Evolutionary conservation across 2,329 filamentous ascomycete genomes (phyloP), one percentile per base, ranked within the genome.

Genomic region (Podosphaera xanthii): DNA sequence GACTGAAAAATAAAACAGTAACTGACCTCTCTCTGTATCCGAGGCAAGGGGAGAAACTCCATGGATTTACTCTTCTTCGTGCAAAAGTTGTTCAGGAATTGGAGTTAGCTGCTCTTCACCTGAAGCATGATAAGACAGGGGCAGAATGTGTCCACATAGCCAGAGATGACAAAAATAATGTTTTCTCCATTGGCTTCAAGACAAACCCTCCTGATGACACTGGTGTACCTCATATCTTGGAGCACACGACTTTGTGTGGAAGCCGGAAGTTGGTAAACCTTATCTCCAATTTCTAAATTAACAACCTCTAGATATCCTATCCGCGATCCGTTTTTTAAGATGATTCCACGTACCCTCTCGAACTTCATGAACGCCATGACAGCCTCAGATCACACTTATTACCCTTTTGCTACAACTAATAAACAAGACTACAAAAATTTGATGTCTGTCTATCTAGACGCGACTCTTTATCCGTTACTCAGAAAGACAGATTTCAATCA

Each of bases 291-390:
- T 38, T 5, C 34, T 22, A 9, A 38, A 35, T 40, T 55, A 55
- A 55, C 36, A 4, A 54, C n/a, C 14, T 60, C 58, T 69, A 91
- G 87, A 71, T 94, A 90, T 69, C 92, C 92, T n/a, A 91, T 98
- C 60, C 87, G 92, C 62, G 92, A 98, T 68, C 92, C 92, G 0
- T 98, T 98, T 76, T 98, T 98, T 77, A 98, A 97, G 78, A 98
- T 98, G 92, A 79, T 98, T 34, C 92, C 92, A 31, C 83, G 92
- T 65, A 96, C 92, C 4, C 78, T 98, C n/a, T 96, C 92, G 63
- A 98, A 97, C 72, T 98, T 96, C 69, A 98, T 98, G 92, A 98
- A 98, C 71, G 92, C 92, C 62, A 95, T 97, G 70, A 98, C 92
- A 49, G 89, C 90, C 34, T 86, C 89, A 31, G 91, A 97, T 68